phyloP scores from a whole-genome alignment of 2,329 filamentous ascomycete species.

The Monosporascus sp. region DNA sequence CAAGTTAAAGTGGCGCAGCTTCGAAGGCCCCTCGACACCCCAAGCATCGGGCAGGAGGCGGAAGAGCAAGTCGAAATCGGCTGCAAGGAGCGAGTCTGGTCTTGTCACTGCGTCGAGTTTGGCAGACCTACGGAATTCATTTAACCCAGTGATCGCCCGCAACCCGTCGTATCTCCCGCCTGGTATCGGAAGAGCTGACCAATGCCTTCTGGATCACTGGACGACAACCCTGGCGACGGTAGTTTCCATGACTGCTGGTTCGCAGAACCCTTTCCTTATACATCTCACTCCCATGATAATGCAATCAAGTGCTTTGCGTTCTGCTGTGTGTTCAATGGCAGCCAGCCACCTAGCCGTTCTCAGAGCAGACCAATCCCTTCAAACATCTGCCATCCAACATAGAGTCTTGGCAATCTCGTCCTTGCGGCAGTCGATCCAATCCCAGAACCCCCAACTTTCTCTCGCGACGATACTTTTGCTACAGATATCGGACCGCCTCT shows the following conservation, averaged over 20 bases:
- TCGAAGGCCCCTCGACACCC: slow-evolving; percentile 5
- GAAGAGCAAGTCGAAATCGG: slow-evolving; percentile 1
- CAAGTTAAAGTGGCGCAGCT: slow-evolving; percentile 22
- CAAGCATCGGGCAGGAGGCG: slow-evolving; percentile 4
- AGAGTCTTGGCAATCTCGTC: slow-evolving; percentile 17
- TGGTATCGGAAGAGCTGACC: slow-evolving; percentile 7
- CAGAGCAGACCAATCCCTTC: slow-evolving; percentile 14
- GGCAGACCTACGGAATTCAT: not conserved
- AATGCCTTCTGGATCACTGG: slow-evolving; percentile 27
- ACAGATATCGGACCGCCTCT: slow-evolving; percentile 25
- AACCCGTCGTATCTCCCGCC: slow-evolving; percentile 11
- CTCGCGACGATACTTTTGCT: slow-evolving; percentile 27
- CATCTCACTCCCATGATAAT: slow-evolving; percentile 27
- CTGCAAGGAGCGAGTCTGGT: not conserved
- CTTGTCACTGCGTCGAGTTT: not conserved
- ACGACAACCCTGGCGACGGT: slow-evolving; percentile 18
- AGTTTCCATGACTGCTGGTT: slow-evolving; percentile 22
- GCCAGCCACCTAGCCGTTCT: slow-evolving; percentile 25
- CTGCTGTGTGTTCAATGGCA: slow-evolving; percentile 25
- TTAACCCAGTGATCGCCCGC: not conserved
- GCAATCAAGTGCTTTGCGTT: slow-evolving; percentile 21
- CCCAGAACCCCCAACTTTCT: slow-evolving; percentile 18
- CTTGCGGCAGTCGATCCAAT: slow-evolving; percentile 15
- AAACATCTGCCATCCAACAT: slow-evolving; percentile 16
- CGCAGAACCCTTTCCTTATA: slow-evolving; percentile 23